Base-by-base conservation (phyloP, 2,329 filamentous ascomycete species). In the Cadophora gregata region DNA sequence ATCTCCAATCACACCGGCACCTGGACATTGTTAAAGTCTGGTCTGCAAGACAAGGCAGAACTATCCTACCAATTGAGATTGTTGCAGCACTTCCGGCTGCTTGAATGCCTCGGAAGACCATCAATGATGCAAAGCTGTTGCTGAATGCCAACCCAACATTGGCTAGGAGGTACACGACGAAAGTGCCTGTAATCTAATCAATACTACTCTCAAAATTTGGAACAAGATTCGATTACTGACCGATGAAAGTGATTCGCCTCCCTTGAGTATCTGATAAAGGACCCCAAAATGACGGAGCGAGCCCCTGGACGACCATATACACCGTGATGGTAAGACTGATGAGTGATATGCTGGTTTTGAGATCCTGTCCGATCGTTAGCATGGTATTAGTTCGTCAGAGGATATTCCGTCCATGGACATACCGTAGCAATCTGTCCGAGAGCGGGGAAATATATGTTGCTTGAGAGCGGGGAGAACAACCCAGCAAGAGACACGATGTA, bases 381-480 rank as follows among this genome's bases (percentile, higher is more conserved):
- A 10, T 33, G 5, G 5, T 10, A 33, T 33, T 33, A 6, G 31
- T 33, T 10, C 31, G 10, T 33, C 10, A 33, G 10, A 10, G 31
- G n/a, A n/a, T n/a, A n/a, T n/a, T n/a, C n/a, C n/a, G n/a, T n/a
- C n/a, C n/a, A n/a, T 16, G 29, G 9, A 45, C 68, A 42, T 69
- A 78, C 78, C 61, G 72, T 65, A 8, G 80, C 75, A 19, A 84
- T 78, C 2, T 75, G 68, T 53, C 79, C 76, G 5, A 84, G 68
- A 0, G 81, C 78, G 0, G 83, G 82, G 59, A 83, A 79, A 75
- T 85, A 86, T 60, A 86, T 85, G 66, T 82, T 84, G 36, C 80
- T 81, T 3, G 83, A 83, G 14, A 84, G 70, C 1, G 84, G 84
- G 2, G 84, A 85, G 75, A 87, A 85, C 33, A 86, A 76, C 0